Evolutionary conservation across 306 rosid species (phyloP).

Genomic region (Oxytropis ochrocephala): DNA sequence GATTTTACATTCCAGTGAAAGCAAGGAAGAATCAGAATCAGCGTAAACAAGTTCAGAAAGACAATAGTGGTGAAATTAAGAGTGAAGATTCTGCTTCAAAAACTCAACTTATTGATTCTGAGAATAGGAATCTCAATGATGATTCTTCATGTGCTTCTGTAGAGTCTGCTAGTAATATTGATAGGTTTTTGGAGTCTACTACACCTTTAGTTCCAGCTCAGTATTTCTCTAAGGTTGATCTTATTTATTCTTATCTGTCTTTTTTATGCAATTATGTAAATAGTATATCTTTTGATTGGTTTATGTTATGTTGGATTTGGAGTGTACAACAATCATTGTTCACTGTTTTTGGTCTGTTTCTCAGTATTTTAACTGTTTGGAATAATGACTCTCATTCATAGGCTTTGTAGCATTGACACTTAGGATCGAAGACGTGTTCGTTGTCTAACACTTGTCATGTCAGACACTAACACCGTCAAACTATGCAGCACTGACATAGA

Average conservation of each 20-base stretch:
- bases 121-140: slow-evolving; percentile 23
- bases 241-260: slow-evolving; percentile 10
- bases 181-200: slow-evolving; percentile 62
- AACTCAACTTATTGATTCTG: slow-evolving; percentile 27
- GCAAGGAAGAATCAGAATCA: slow-evolving; percentile 52
- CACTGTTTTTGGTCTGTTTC: neutral
- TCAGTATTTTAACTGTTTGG: neutral
- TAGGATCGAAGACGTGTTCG: too few species aligned
- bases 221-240: slow-evolving; percentile 73
- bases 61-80: slow-evolving; percentile 39
- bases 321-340: neutral
- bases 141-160: slow-evolving; percentile 24
- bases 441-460: too few species aligned
- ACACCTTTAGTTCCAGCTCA: slow-evolving; percentile 70
- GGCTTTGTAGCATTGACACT: too few species aligned
- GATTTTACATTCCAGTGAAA: slow-evolving; percentile 61
- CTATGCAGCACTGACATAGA: too few species aligned
- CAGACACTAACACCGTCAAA: too few species aligned
- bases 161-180: slow-evolving; percentile 43
- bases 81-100: slow-evolving; percentile 33
- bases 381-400: neutral
- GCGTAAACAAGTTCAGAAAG: slow-evolving; percentile 47
- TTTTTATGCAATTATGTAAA: neutral
- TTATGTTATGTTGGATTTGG: neutral
- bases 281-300: neutral